A percentile compares a stretch with the other conserved stretches of the same genome.
Evolutionary conservation across 2,329 filamentous ascomycete species (phyloP).

Genomic region (Pseudogymnoascus verrucosus): DNA sequence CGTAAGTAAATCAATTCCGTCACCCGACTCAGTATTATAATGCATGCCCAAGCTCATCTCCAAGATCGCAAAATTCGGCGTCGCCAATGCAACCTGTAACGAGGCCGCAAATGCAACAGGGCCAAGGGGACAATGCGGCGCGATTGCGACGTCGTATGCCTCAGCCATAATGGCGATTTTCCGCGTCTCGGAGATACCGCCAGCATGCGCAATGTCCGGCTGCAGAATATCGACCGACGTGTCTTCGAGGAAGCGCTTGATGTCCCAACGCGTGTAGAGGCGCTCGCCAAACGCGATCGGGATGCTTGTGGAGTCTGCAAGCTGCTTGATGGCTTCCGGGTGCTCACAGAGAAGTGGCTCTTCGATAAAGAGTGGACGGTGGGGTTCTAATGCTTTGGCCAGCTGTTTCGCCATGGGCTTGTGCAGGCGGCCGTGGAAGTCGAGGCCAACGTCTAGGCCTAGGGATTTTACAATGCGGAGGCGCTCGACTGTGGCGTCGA

Average conservation of each 20-base stretch:
- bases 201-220: constrained; percentile 47
- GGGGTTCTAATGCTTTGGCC: constrained; percentile 52
- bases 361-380: constrained; percentile 65
- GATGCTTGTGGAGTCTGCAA: constrained; percentile 39
- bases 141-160: constrained; percentile 47
- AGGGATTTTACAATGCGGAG: constrained; percentile 46
- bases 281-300: constrained; percentile 50
- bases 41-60: constrained; percentile 54
- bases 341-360: constrained; percentile 54
- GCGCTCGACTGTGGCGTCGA: constrained; percentile 44
- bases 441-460: constrained; percentile 48
- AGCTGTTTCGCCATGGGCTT: constrained; percentile 54
- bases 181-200: constrained; percentile 46
- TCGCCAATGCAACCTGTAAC: constrained; percentile 42
- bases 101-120: constrained; percentile 48
- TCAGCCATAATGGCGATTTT: constrained; percentile 49
- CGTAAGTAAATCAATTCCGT: constrained; percentile 39
- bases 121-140: constrained; percentile 48
- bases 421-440: constrained; percentile 53
- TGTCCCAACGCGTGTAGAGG: constrained; percentile 48
- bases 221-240: constrained; percentile 46
- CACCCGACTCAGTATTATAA: constrained; percentile 45
- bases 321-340: constrained; percentile 42
- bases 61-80: constrained; percentile 44
- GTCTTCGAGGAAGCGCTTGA: constrained; percentile 46